Percentiles rank a stretch among this genome's conserved stretches.
Conservation (phyloP, 2,329 filamentous ascomycete genomes). For the Pochonia chlamydosporia region DNA sequence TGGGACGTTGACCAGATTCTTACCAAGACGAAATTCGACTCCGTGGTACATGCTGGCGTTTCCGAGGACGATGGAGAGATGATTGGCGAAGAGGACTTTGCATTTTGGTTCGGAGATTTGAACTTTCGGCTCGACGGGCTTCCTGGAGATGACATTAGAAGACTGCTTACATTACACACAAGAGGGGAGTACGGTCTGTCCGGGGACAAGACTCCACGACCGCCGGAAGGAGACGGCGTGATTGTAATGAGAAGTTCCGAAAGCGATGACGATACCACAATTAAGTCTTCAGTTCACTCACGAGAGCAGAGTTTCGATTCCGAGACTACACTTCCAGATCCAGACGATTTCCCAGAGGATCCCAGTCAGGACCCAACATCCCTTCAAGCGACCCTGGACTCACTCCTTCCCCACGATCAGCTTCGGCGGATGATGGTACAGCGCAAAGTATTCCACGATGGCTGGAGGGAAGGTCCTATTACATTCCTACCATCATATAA, state of each 20-base stretch:
- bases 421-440: constrained; percentile 66
- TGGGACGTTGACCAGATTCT: constrained; percentile 84
- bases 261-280: constrained; percentile 40
- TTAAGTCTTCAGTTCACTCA: constrained; percentile 25
- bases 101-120: constrained; percentile 93
- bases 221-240: constrained; percentile 41
- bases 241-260: constrained; percentile 41
- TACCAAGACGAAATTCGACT: constrained; percentile 70
- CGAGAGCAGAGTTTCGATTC: constrained; percentile 34
- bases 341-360: constrained; percentile 62
- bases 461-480: constrained; percentile 86
- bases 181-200: constrained; percentile 66
- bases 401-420: constrained; percentile 85
- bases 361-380: constrained; percentile 75
- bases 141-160: constrained; percentile 83
- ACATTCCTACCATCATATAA: constrained; percentile 94
- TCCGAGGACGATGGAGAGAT: constrained; percentile 59
- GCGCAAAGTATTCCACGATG: constrained; percentile 80
- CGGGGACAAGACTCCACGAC: constrained; percentile 28
- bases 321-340: constrained; percentile 45
- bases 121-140: constrained; percentile 90
- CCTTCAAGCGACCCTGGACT: constrained; percentile 81
- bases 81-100: constrained; percentile 87
- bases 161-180: constrained; percentile 76
- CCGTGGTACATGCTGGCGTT: constrained; percentile 61